These are phyloP conservation scores for Saturnispora diversa DNA, from an alignment of 805 yeast species.

Conservation along the genomic window DNA sequence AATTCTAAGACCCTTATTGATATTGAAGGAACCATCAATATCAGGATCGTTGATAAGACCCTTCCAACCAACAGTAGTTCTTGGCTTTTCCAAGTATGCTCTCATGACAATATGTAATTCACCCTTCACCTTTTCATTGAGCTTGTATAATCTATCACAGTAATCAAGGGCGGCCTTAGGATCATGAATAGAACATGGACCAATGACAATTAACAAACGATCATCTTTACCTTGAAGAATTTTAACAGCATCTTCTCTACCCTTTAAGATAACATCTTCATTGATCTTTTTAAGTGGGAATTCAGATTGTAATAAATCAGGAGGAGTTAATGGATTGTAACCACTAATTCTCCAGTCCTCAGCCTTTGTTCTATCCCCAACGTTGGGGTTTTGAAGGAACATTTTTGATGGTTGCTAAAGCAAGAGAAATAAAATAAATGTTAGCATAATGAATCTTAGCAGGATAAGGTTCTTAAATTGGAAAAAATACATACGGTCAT, in stretches of 20 bases:
- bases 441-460: too few relatives aligned
- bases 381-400: constrained; percentile 78
- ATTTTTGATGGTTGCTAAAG: constrained; percentile 33
- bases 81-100: constrained; percentile 95
- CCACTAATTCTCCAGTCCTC: constrained; percentile 80
- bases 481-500: constrained; percentile 5
- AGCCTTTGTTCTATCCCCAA: constrained; percentile 73
- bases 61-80: constrained; percentile 99
- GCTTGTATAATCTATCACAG: constrained; percentile 52
- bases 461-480: too few relatives aligned
- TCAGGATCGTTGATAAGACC: constrained; percentile 97
- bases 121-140: constrained; percentile 54
- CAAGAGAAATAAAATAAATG: too few relatives aligned
- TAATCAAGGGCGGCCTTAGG: constrained; percentile 88
- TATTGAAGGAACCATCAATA: constrained; percentile 83
- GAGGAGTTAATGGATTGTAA: constrained; percentile 93
- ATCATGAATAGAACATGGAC: constrained; percentile 97
- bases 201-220: constrained; percentile 80
- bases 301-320: constrained; percentile 85
- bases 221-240: constrained; percentile 80
- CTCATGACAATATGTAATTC: constrained; percentile 90
- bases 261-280: constrained; percentile 57
- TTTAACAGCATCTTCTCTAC: constrained; percentile 66
- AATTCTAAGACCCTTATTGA: constrained; percentile 88
- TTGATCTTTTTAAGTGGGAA: constrained; percentile 56